These are phyloP conservation scores for Dacryopinax spathularia DNA, from an alignment of 768 basidiomycete genomes.

Conservation along the genomic window DNA sequence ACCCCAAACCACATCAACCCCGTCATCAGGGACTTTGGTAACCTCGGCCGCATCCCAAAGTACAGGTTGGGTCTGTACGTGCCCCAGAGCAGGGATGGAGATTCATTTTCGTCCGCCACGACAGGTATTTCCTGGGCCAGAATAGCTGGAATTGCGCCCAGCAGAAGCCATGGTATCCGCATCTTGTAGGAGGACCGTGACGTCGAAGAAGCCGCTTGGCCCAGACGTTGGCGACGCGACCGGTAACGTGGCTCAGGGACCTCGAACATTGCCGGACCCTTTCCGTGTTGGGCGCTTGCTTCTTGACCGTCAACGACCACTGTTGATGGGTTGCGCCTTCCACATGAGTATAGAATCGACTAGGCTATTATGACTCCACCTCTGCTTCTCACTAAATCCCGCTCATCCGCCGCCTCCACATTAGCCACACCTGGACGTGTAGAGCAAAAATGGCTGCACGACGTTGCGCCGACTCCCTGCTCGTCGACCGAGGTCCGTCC, in stretches of 20 bases:
- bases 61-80: constrained; percentile 87
- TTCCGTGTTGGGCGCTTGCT: background rate
- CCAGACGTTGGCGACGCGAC: background rate
- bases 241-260: constrained; percentile 4
- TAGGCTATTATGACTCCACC: too few relatives aligned
- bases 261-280: background rate
- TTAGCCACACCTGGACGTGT: too few relatives aligned
- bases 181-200: background rate
- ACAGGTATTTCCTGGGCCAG: background rate
- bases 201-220: background rate
- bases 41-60: constrained; percentile 73
- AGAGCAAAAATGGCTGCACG: too few relatives aligned
- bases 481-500: too few relatives aligned
- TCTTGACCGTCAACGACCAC: background rate
- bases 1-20: constrained; percentile 92
- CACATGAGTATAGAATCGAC: too few relatives aligned
- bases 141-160: background rate
- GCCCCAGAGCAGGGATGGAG: constrained; percentile 54
- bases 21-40: constrained; percentile 81
- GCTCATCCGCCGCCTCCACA: too few relatives aligned
- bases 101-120: background rate
- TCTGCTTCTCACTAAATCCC: too few relatives aligned
- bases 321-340: too few relatives aligned
- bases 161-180: background rate
- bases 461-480: too few relatives aligned